A percentile compares a stretch with the other conserved stretches of the same genome.
Evolutionary conservation across 768 basidiomycete genomes (phyloP).

Genomic region (Lactarius hengduanensis): DNA sequence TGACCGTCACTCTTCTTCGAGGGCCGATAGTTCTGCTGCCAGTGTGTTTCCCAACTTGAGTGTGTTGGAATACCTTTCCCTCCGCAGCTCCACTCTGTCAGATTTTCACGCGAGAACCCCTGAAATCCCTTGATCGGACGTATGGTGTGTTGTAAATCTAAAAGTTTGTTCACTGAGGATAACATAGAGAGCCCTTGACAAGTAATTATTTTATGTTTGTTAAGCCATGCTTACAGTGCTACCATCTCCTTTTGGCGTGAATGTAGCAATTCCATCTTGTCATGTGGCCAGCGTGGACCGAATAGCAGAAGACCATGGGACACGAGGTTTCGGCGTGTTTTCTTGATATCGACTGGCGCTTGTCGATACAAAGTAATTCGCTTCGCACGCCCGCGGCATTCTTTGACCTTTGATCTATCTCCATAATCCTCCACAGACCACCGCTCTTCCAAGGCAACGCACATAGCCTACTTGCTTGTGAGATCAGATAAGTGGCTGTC

Average conservation of each 20-base stretch:
- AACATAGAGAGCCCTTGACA: not conserved
- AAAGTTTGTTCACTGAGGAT: not conserved
- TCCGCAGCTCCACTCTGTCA: not conserved
- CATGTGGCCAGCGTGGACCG: constrained; percentile 14
- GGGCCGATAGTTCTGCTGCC: not conserved
- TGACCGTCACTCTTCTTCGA: not conserved
- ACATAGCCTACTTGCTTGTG: not conserved
- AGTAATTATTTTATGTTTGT: not conserved
- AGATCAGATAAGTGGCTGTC: constrained; percentile 25
- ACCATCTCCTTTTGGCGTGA: not conserved
- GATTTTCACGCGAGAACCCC: not conserved
- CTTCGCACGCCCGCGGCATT: constrained; percentile 1
- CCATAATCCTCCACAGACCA: constrained; percentile 6
- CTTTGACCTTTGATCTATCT: constrained; percentile 4
- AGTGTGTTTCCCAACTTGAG: not conserved
- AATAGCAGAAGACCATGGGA: constrained; percentile 5
- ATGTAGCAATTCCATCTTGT: constrained; percentile 3
- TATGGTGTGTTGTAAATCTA: not conserved
- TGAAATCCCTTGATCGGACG: not conserved
- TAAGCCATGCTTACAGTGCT: not conserved
- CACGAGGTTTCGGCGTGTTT: constrained; percentile 26
- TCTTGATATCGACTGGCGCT: constrained; percentile 17
- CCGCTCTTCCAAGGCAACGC: not conserved
- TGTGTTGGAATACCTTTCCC: not conserved
- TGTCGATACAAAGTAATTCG: not conserved